Evolutionary conservation across 306 rosid species (phyloP), one percentile per base, ranked within the genome.

Genomic region (Casuarina glauca): DNA sequence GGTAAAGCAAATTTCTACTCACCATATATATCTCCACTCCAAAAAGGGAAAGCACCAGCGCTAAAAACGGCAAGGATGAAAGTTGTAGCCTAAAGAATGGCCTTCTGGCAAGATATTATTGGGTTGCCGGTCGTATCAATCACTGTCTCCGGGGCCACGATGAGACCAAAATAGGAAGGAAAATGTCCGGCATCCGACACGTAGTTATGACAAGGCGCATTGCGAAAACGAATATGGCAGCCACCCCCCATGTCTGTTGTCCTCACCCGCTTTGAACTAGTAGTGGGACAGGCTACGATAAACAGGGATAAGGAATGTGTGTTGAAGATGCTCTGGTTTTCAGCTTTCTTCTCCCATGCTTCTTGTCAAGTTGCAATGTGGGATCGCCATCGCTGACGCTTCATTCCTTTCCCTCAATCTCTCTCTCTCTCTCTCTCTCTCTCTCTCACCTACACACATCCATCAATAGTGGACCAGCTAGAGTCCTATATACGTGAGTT

Each of bases 131-230:
- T 61, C 77, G 76, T 76, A 74, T 74, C 55, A 69, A 44, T 49
- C 80, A 78, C 36, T 64, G 26, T 69, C 4, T 60, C 72, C 66
- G 84, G 32, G 35, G 60, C 82, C 66, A 5, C 35, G 1, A 7
- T 52, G 19, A 74, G 82, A 69, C 82, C 82, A 41, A 80, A 83
- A 51, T n/a, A 71, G 84, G 86, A 81, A 84, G 67, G 72, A 16
- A 70, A 78, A 50, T 58, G 41, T 81, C 83, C 89, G 91, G 93
- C 74, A 61, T 44, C 79, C 79, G 87, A 77, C 93, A 85, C 82
- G 85, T 89, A 54, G 84, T 83, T 66, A 11, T 44, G 69, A 41
- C 62, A 72, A 71, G 74, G 63, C 9, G 16, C 45, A 13, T 63
- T 51, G 26, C 3, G 15, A 5, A 26, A 58, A 58, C 11, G 64